Evolutionary conservation across 148 eudicot species (phyloP).

Genomic region (Oxyria digyna): DNA sequence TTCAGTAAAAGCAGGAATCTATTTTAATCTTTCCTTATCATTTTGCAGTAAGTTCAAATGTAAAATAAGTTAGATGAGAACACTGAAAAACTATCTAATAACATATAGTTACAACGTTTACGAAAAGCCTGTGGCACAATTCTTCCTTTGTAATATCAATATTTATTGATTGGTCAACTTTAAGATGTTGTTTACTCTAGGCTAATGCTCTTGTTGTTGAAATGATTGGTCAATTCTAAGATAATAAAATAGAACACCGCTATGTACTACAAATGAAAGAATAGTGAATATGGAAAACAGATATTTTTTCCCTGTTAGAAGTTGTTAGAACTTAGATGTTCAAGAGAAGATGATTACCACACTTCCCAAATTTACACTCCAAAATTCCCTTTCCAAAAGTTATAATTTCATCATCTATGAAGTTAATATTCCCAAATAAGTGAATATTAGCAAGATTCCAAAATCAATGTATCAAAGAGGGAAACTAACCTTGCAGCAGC

Average conservation of each 20-base stretch:
- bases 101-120: not conserved
- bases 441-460: not conserved
- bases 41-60: not conserved
- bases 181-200: too few species aligned
- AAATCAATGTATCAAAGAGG: slow-evolving; percentile 6
- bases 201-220: too few species aligned
- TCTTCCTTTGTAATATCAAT: not conserved
- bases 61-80: not conserved
- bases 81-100: not conserved
- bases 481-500: slow-evolving; percentile 86
- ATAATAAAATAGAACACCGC: not conserved
- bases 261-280: not conserved
- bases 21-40: not conserved
- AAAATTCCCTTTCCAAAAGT: not conserved
- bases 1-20: not conserved
- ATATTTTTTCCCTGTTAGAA: not conserved
- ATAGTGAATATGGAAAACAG: not conserved
- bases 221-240: not conserved
- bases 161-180: not conserved
- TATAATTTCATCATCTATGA: not conserved
- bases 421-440: not conserved
- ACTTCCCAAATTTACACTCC: not conserved
- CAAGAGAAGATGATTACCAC: not conserved
- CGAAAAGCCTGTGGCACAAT: not conserved
- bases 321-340: not conserved